Evolutionary conservation across 2,329 filamentous ascomycete genomes (phyloP), one percentile per base, ranked within the genome.

Genomic region (Trichophyton simii): DNA sequence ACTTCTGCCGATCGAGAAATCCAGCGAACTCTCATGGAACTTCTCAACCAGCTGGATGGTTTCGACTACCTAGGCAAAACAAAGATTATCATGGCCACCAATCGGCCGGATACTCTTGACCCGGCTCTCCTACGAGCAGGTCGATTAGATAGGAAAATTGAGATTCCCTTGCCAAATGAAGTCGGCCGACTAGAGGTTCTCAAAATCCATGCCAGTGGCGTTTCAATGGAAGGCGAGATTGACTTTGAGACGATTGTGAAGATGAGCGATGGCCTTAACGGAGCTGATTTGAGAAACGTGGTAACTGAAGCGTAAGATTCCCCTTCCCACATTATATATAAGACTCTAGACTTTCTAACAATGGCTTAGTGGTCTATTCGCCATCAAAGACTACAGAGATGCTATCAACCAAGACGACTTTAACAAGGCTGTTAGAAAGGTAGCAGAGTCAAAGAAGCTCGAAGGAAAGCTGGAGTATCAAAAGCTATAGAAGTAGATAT

Each of bases 31-130:
- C 80, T 99, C 63, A 99, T 99, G 94, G 94, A 99, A 76, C 82
- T 99, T 61, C 87, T 99, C 65, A 99, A 99, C 77, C 94, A 99
- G 76, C 85, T 99, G 60, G 94, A 99, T 73, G 94, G 95, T 67
- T 99, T 99, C 79, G 94, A 99, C 78, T 99, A 99, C 78, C 83
- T 99, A 42, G 94, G 95, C 68, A 96, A 99, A 82, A 99, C 94
- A 61, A 99, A 99, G 81, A 99, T 99, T 74, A 99, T 99, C 79
- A 99, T 99, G 95, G 94, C 91, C 42, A 96, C 91, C 60, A 96
- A 96, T 80, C 82, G 91, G 76, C 91, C 91, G n/a, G 91, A 96
- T 74, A 96, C 91, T 0, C 83, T 96, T 42, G 91, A 96, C 71
- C 91, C 91, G 28, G 91, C 91, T 1, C 81, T 96, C 68, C 83